Percentiles rank a stretch among this genome's conserved stretches.
phyloP scores from a whole-genome alignment of 805 yeast species.

The Pichia californica region DNA sequence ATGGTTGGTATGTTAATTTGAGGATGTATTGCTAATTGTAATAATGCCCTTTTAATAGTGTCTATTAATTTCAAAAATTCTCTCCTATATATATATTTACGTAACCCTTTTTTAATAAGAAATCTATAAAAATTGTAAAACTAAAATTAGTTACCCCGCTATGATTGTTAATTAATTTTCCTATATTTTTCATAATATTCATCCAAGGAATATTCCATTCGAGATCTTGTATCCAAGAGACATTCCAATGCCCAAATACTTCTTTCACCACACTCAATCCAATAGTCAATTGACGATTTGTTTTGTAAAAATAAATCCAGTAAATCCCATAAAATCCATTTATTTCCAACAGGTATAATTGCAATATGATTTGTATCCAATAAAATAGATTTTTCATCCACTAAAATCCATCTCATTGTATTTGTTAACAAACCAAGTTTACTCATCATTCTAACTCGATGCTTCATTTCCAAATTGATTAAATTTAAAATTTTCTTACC shows the following conservation, averaged over 20 bases:
- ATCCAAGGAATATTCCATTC: constrained; percentile 84
- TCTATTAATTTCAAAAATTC: no score
- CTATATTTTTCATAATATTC: constrained; percentile 47
- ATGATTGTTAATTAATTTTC: constrained; percentile 8
- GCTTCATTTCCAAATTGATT: constrained; percentile 72
- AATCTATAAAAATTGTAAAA: no score
- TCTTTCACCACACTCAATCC: constrained; percentile 86
- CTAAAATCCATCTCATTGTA: constrained; percentile 64
- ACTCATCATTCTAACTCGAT: constrained; percentile 74
- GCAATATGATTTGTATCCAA: constrained; percentile 75
- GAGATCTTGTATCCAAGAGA: constrained; percentile 77
- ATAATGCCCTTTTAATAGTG: no score
- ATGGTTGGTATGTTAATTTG: no score
- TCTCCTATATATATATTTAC: no score
- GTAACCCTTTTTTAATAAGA: no score
- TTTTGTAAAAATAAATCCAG: constrained; percentile 75
- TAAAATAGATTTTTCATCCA: constrained; percentile 82
- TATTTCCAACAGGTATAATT: constrained; percentile 79
- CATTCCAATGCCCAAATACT: constrained; percentile 92
- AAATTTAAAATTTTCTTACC: constrained; percentile 39
- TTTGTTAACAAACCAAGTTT: constrained; percentile 69
- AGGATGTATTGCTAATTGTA: no score
- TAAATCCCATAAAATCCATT: constrained; percentile 56
- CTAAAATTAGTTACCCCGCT: not conserved
- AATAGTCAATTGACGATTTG: constrained; percentile 65